phyloP scores from a whole-genome alignment of 768 basidiomycete species.

The Termitomyces eurrhizus region DNA sequence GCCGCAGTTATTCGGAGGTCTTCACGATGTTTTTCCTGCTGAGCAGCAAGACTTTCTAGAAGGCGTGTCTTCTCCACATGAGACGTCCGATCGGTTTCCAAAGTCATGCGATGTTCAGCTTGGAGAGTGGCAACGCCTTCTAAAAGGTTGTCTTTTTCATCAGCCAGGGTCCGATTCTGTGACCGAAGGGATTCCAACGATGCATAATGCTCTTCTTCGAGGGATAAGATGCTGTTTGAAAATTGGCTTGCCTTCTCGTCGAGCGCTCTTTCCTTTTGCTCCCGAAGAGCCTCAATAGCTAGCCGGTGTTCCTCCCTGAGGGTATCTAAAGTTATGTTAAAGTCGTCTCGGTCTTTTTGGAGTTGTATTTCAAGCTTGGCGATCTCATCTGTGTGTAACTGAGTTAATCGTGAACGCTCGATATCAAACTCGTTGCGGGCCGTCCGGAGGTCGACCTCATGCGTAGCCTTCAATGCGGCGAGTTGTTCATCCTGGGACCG shows the following conservation, averaged over 20 bases:
- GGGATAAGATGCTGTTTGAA: constrained; percentile 40
- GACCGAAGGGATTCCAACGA: constrained; percentile 28
- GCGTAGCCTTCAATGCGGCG: constrained; percentile 42
- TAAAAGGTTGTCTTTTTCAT: constrained; percentile 6
- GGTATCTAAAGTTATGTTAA: constrained; percentile 36
- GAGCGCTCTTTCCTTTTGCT: constrained; percentile 33
- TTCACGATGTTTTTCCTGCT: constrained; percentile 4
- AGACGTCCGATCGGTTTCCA: constrained; percentile 1
- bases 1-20: neutral
- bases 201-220: constrained; percentile 43
- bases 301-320: constrained; percentile 33
- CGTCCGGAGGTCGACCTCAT: constrained; percentile 38
- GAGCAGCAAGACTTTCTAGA: neutral
- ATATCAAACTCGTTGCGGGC: constrained; percentile 22
- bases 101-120: constrained; percentile 4
- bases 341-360: constrained; percentile 37
- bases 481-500: constrained; percentile 54
- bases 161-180: constrained; percentile 7
- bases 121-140: constrained; percentile 5
- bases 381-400: constrained; percentile 35
- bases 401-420: constrained; percentile 24
- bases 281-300: constrained; percentile 32
- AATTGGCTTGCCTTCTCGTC: constrained; percentile 45
- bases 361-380: constrained; percentile 41
- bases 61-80: constrained; percentile 3